phyloP scores from a whole-genome alignment of 345 rosid species.

The Sonneratia caseolaris region DNA sequence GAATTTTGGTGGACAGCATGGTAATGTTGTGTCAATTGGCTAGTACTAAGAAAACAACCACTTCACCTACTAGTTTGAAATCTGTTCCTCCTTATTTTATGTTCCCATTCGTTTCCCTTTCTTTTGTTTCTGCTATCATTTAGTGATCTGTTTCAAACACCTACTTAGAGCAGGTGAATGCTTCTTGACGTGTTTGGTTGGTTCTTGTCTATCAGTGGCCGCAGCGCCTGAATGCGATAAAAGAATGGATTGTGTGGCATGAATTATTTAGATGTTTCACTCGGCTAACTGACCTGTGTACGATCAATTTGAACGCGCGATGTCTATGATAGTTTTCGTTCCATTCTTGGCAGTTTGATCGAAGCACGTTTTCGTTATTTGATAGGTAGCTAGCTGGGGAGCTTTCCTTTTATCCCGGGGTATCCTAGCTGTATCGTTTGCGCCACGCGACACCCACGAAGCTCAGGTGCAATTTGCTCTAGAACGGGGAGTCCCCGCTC shows the following conservation, averaged over 20 bases:
- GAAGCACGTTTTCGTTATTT: neutral
- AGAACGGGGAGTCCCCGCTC: constrained; percentile 88
- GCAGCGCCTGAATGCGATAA: too few species aligned
- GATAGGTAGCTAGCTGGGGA: constrained; percentile 86
- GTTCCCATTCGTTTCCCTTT: neutral
- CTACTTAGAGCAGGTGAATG: too few species aligned
- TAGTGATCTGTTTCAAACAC: too few species aligned
- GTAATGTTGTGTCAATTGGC: neutral
- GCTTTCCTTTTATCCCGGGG: constrained; percentile 68
- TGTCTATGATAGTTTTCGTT: neutral
- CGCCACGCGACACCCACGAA: constrained; percentile 90
- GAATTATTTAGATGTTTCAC: too few species aligned
- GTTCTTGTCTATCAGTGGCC: too few species aligned
- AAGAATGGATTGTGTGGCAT: too few species aligned
- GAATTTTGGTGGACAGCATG: neutral
- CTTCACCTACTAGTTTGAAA: constrained; percentile 7
- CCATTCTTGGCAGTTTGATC: neutral
- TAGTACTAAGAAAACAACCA: neutral
- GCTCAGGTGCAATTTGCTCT: constrained; percentile 94
- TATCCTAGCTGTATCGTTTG: constrained; percentile 70
- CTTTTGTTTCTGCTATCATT: neutral
- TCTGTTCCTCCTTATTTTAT: neutral
- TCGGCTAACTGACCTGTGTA: too few species aligned
- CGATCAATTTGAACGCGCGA: too few species aligned
- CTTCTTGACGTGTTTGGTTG: too few species aligned